These are phyloP conservation scores for Talaromyces proteolyticus DNA, from an alignment of 495 filamentous ascomycete species.

Conservation along the genomic window DNA sequence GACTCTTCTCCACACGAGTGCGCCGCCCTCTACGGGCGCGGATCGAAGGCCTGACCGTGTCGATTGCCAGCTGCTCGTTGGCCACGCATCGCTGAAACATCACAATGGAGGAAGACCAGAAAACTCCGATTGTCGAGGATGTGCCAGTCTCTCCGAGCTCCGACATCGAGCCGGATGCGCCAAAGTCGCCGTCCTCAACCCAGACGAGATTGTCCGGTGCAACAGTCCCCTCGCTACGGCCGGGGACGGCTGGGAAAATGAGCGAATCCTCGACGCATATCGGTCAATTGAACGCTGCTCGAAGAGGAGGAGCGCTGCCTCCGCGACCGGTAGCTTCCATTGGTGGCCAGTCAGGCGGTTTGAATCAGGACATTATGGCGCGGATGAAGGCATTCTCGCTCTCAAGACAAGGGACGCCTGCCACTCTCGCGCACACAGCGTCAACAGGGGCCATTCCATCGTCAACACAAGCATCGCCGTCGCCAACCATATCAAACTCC, in stretches of 20 bases:
- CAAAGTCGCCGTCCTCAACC: slow-evolving; percentile 31
- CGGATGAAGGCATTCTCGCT: slow-evolving; percentile 75
- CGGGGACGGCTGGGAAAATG: slow-evolving; percentile 31
- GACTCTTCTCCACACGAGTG: too few species aligned
- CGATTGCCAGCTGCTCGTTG: too few species aligned
- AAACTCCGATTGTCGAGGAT: slow-evolving; percentile 4
- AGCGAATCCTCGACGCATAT: slow-evolving; percentile 72
- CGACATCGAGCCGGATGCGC: slow-evolving; percentile 3
- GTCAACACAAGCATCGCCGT: slow-evolving; percentile 9
- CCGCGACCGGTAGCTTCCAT: slow-evolving; percentile 44
- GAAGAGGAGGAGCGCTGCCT: slow-evolving; percentile 43
- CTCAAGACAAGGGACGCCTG: slow-evolving; percentile 52
- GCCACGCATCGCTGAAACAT: neutral
- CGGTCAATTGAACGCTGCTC: slow-evolving; percentile 75
- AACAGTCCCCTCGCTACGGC: slow-evolving; percentile 15
- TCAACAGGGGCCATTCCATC: slow-evolving; percentile 32
- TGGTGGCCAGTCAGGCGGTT: slow-evolving; percentile 46
- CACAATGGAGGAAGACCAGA: slow-evolving; percentile 2
- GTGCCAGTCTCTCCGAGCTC: slow-evolving; percentile 2
- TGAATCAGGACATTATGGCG: slow-evolving; percentile 76
- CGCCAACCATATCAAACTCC: slow-evolving; percentile 7
- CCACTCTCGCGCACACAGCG: slow-evolving; percentile 22
- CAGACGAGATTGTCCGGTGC: slow-evolving; percentile 34
- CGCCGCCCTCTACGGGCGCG: too few species aligned
- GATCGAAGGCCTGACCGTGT: too few species aligned